Conservation (phyloP, 768 basidiomycete species). For the Postia placenta region DNA sequence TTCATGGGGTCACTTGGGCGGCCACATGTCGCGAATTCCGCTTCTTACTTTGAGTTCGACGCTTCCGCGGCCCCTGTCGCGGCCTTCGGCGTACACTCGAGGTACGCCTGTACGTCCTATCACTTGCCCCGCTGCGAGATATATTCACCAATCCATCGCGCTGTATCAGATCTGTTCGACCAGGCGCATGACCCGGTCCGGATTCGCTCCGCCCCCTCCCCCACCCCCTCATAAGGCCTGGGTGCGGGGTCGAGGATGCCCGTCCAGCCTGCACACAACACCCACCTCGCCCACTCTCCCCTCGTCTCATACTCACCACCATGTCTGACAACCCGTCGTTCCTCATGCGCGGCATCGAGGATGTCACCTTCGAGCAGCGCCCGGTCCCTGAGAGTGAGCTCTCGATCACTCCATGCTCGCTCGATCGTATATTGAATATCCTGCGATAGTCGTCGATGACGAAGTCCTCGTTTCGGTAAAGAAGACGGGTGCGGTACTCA, state of each 20-base stretch:
- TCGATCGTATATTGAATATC: neutral
- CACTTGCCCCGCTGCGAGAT: neutral
- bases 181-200: conserved; percentile 17
- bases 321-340: conserved; percentile 79
- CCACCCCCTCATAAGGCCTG: conserved; percentile 10
- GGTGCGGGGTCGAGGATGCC: neutral
- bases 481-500: conserved; percentile 70
- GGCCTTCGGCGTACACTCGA: neutral
- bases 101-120: neutral
- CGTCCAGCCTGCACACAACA: neutral
- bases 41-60: neutral
- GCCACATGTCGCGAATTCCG: neutral
- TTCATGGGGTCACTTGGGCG: neutral
- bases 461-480: conserved; percentile 88
- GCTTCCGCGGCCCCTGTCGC: neutral
- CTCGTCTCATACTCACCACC: conserved; percentile 15
- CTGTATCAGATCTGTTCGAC: conserved; percentile 2
- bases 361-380: conserved; percentile 66
- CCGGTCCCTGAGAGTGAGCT: conserved; percentile 63
- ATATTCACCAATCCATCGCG: conserved; percentile 3
- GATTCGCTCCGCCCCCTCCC: neutral
- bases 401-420: neutral
- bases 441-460: conserved; percentile 48
- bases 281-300: conserved; percentile 4
- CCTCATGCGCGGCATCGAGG: conserved; percentile 62